Conservation (phyloP, 352 stramenopile species). For the Globisporangium okanoganense region DNA sequence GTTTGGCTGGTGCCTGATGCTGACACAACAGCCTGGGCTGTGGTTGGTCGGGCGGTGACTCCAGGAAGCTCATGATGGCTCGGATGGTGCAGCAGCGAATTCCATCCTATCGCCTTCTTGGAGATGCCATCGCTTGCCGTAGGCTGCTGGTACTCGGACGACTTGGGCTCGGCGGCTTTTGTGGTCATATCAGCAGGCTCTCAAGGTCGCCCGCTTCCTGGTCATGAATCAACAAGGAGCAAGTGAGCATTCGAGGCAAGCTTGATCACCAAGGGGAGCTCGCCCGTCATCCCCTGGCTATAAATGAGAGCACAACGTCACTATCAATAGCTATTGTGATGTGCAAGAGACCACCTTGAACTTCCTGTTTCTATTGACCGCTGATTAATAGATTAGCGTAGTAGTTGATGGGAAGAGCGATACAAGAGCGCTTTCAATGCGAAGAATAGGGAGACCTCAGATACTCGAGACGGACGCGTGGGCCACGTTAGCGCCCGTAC, state of each 20-base stretch:
- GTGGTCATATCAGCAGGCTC: background rate
- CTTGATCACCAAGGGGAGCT: background rate
- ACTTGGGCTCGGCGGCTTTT: background rate
- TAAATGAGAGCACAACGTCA: background rate
- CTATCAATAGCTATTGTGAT: too few relatives aligned
- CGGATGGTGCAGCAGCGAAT: slow-evolving; percentile 6
- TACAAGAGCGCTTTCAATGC: too few relatives aligned
- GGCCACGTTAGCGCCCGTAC: background rate
- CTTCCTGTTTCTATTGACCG: background rate
- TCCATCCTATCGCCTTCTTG: slow-evolving; percentile 10
- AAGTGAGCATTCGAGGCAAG: background rate
- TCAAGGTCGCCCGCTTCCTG: background rate
- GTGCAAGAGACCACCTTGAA: too few relatives aligned
- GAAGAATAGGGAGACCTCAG: too few relatives aligned
- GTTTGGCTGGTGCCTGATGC: background rate
- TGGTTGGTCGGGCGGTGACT: background rate
- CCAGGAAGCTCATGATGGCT: background rate
- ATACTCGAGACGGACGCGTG: slow-evolving; percentile 16
- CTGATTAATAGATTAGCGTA: background rate
- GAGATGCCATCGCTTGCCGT: background rate
- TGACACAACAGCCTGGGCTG: background rate
- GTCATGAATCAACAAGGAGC: background rate
- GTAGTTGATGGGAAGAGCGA: background rate
- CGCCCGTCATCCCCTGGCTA: background rate
- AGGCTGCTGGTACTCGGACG: background rate